Percentiles rank a stretch among this genome's conserved stretches.
phyloP scores from a whole-genome alignment of 176 grass and related monocot genomes.

The Microstegium vimineum region DNA sequence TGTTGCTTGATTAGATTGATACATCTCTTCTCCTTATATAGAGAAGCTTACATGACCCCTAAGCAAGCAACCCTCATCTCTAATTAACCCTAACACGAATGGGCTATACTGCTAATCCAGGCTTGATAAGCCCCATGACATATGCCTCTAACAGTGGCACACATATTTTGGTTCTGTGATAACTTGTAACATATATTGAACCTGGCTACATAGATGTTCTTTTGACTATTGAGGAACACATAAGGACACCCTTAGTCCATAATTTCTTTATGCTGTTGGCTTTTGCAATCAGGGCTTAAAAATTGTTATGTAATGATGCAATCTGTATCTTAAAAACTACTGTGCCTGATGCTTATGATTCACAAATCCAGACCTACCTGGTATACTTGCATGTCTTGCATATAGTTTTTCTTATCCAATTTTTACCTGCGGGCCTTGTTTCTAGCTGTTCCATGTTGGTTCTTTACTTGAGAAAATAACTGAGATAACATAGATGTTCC shows the following conservation, averaged over 20 bases:
- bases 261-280: neutral
- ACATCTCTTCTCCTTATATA: too few species aligned
- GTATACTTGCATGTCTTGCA: neutral
- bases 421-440: neutral
- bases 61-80: too few species aligned
- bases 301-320: neutral
- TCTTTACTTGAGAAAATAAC: neutral
- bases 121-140: too few species aligned
- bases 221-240: neutral
- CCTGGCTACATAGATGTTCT: neutral
- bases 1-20: too few species aligned
- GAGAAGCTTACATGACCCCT: too few species aligned
- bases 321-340: neutral
- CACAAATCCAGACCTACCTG: neutral
- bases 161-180: neutral
- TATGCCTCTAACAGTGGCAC: too few species aligned
- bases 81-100: too few species aligned
- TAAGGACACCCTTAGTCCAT: neutral
- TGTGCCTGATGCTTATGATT: neutral
- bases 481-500: too few species aligned
- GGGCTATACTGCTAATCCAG: too few species aligned
- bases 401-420: neutral
- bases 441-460: neutral
- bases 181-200: neutral
- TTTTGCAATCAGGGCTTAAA: neutral